Conservation (phyloP, 2,329 filamentous ascomycete species). For the Sclerotinia nivalis region DNA sequence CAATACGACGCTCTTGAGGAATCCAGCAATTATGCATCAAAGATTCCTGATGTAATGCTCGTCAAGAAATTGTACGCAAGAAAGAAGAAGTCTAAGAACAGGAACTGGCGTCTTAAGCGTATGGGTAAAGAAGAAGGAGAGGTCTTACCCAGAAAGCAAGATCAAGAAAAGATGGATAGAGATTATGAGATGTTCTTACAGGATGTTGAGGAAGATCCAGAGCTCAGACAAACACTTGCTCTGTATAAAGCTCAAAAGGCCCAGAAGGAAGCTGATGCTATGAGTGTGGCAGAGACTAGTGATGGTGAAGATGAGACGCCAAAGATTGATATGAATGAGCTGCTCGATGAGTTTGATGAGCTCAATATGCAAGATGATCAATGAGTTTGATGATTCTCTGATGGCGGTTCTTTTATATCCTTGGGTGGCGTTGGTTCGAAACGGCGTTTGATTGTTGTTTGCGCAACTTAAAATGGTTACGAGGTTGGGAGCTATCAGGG, state of each 20-base stretch:
- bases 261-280: constrained; percentile 58
- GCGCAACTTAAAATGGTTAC: constrained; percentile 14
- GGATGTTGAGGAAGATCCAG: constrained; percentile 93
- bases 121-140: constrained; percentile 90
- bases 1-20: constrained; percentile 81
- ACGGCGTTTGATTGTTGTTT: constrained; percentile 18
- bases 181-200: constrained; percentile 98
- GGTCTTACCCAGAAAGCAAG: constrained; percentile 79
- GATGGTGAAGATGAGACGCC: constrained; percentile 66
- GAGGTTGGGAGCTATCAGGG: constrained; percentile 3
- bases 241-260: constrained; percentile 69
- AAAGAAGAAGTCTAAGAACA: constrained; percentile 76
- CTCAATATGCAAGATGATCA: constrained; percentile 58
- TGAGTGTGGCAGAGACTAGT: constrained; percentile 66
- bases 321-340: constrained; percentile 73
- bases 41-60: constrained; percentile 87
- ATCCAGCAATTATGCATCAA: constrained; percentile 72
- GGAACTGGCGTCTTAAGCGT: constrained; percentile 93
- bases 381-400: constrained; percentile 21
- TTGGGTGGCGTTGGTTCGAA: constrained; percentile 21
- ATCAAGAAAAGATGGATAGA: constrained; percentile 83
- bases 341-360: constrained; percentile 92
- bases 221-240: constrained; percentile 79
- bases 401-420: constrained; percentile 20
- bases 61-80: constrained; percentile 96